Evolutionary conservation across 306 rosid genomes (phyloP).

Genomic region (Prunus padus): DNA sequence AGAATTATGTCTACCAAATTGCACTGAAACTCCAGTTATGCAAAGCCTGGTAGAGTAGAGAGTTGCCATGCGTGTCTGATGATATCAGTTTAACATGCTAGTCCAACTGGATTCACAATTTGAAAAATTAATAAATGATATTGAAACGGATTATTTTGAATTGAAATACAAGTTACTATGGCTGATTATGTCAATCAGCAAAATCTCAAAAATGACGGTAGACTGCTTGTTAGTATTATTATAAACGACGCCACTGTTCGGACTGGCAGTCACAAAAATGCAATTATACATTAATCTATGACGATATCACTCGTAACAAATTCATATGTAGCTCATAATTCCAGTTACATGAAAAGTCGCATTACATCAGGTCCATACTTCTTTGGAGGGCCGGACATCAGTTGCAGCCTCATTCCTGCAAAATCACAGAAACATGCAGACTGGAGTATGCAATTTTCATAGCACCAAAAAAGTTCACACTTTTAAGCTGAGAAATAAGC

Average conservation of each 20-base stretch:
- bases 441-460: not conserved
- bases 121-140: not conserved
- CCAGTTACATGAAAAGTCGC: not conserved
- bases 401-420: not conserved
- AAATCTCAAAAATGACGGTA: not conserved
- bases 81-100: not conserved
- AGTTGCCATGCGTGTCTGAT: too few species aligned
- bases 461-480: not conserved
- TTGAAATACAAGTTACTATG: not conserved
- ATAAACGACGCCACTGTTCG: not conserved
- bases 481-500: too few species aligned
- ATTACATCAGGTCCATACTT: not conserved
- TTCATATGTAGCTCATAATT: not conserved
- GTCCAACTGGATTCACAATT: not conserved
- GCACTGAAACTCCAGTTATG: too few species aligned
- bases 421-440: not conserved
- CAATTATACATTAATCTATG: not conserved
- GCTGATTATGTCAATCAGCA: not conserved
- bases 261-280: not conserved
- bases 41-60: too few species aligned
- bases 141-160: not conserved
- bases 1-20: too few species aligned
- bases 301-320: not conserved
- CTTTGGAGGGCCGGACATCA: not conserved
- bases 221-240: not conserved